Conservation (phyloP, 106 monocot species). For the Apostasia ramifera region DNA sequence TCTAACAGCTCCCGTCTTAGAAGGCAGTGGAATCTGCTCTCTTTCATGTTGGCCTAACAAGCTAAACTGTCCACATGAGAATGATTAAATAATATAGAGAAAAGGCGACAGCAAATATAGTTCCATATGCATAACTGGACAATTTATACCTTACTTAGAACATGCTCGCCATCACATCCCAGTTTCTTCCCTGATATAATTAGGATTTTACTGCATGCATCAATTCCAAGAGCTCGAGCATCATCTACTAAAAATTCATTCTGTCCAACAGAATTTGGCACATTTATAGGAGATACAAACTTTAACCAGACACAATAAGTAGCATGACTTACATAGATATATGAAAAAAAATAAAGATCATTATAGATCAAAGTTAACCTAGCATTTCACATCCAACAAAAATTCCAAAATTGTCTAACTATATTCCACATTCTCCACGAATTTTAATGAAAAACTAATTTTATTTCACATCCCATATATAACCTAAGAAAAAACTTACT, state of each 20-base stretch:
- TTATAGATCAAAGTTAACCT: too few relatives aligned
- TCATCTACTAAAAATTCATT: slow-evolving; percentile 53
- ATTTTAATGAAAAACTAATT: too few relatives aligned
- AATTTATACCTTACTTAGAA: slow-evolving; percentile 56
- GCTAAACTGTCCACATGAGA: slow-evolving; percentile 45
- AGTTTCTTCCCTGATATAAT: slow-evolving; percentile 52
- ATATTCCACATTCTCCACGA: too few relatives aligned
- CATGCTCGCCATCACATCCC: slow-evolving; percentile 40
- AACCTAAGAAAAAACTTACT: too few relatives aligned
- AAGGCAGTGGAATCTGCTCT: slow-evolving; percentile 57
- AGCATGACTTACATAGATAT: neutral
- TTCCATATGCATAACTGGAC: neutral
- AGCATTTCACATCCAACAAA: too few relatives aligned
- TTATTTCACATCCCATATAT: too few relatives aligned
- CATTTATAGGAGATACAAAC: neutral
- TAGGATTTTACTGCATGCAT: slow-evolving; percentile 49
- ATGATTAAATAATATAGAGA: neutral
- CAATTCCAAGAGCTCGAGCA: slow-evolving; percentile 71
- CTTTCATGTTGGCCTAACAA: slow-evolving; percentile 34
- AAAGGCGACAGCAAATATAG: neutral
- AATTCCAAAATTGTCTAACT: too few relatives aligned
- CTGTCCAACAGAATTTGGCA: slow-evolving; percentile 25
- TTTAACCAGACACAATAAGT: neutral
- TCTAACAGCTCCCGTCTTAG: slow-evolving; percentile 54
- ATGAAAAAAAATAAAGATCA: neutral